Evolutionary conservation across 1,284 basidiomycete genomes (phyloP).

Genomic region (Trichosporon sp.): DNA sequence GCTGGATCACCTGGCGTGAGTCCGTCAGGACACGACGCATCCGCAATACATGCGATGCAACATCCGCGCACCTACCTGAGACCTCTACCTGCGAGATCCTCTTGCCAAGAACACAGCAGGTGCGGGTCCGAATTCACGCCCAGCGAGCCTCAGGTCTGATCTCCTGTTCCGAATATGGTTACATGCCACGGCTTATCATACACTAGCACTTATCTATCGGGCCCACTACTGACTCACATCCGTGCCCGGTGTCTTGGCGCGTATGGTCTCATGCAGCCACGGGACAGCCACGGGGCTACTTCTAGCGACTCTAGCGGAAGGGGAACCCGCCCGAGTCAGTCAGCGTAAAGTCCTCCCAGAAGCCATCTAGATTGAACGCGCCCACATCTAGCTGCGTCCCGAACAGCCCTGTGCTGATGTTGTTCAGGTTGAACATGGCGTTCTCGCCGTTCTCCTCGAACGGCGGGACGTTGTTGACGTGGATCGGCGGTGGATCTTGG

Average conservation of each 20-base stretch:
- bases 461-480: background rate
- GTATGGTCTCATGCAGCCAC: background rate
- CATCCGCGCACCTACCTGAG: too few species aligned
- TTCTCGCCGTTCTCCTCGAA: background rate
- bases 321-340: constrained; percentile 42
- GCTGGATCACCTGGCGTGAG: too few species aligned
- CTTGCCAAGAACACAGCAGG: too few species aligned
- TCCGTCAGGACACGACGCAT: too few species aligned
- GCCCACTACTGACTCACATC: too few species aligned
- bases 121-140: too few species aligned
- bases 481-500: background rate
- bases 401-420: constrained; percentile 24
- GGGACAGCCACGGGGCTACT: background rate
- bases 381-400: constrained; percentile 36
- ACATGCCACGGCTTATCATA: background rate
- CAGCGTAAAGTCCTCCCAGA: constrained; percentile 44
- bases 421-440: constrained; percentile 14
- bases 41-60: too few species aligned
- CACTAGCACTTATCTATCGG: background rate
- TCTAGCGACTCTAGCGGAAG: constrained; percentile 23
- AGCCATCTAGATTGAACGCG: constrained; percentile 39
- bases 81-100: too few species aligned
- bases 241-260: background rate
- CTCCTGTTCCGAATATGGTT: background rate
- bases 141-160: background rate